A percentile compares a stretch with the other conserved stretches of the same genome.
Conservation (phyloP, 2,329 filamentous ascomycete species). For the Diplodia sapinea region DNA sequence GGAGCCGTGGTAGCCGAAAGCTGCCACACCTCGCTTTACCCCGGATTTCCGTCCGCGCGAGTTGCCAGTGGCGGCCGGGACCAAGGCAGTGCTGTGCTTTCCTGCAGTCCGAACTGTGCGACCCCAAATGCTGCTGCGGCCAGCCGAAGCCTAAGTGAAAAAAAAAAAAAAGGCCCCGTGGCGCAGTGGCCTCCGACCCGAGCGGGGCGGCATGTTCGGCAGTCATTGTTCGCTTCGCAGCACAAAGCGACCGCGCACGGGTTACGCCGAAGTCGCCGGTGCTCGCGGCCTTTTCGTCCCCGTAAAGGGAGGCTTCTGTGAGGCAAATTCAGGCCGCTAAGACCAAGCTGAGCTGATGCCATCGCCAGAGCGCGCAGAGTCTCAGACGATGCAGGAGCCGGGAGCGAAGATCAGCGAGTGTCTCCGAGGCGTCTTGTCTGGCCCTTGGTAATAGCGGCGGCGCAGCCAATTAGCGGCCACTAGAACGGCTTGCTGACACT, state of each 20-base stretch:
- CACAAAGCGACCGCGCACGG: background rate
- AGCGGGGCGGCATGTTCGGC: constrained; percentile 24
- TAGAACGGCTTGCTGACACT: constrained; percentile 29
- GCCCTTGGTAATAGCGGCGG: constrained; percentile 4
- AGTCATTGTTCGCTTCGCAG: background rate
- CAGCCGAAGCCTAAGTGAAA: background rate
- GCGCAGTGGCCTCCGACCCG: background rate
- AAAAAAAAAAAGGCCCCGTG: background rate
- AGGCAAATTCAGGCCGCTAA: background rate
- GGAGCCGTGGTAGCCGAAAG: constrained; percentile 19
- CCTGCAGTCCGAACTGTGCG: no score
- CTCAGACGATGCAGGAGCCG: constrained; percentile 24
- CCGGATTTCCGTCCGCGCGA: background rate
- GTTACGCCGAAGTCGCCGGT: constrained; percentile 9
- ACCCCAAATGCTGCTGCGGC: background rate
- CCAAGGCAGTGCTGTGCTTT: background rate
- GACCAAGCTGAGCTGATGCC: constrained; percentile 16
- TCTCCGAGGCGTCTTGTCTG: constrained; percentile 25
- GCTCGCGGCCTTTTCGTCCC: background rate
- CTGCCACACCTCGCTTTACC: constrained; percentile 10
- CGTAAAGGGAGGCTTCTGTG: background rate
- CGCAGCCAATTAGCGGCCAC: constrained; percentile 20
- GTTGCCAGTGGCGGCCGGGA: background rate
- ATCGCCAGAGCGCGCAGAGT: constrained; percentile 1
- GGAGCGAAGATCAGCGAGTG: constrained; percentile 18